These are phyloP conservation scores for Paramecium caudatum DNA, from an alignment of 73 alveolate species.

Conservation along the genomic window DNA sequence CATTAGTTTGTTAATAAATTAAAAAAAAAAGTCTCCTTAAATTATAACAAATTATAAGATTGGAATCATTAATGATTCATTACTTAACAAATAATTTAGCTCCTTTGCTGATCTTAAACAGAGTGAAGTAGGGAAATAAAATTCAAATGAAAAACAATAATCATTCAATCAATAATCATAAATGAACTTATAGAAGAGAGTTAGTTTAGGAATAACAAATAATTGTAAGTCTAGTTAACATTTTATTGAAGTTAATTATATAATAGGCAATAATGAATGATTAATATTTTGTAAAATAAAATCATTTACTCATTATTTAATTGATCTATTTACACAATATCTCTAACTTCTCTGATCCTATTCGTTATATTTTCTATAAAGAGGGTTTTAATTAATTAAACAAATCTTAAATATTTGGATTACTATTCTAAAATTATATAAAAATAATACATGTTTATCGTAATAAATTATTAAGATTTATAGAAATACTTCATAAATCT, in stretches of 20 bases:
- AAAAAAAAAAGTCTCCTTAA: neutral
- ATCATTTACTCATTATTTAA: neutral
- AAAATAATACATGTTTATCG: too few species aligned
- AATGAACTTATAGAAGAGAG: slow-evolving; percentile 1
- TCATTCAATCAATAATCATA: neutral
- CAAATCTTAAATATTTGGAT: neutral
- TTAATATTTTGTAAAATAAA: too few species aligned
- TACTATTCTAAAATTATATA: neutral
- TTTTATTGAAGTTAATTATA: slow-evolving; percentile 18
- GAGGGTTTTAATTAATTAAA: neutral
- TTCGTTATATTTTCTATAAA: too few species aligned
- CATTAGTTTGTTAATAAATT: neutral
- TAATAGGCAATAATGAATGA: too few species aligned
- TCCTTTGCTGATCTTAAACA: slow-evolving; percentile 33
- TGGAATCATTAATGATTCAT: neutral
- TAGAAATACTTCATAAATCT: neutral
- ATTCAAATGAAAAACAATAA: neutral
- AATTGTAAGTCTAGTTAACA: slow-evolving; percentile 24
- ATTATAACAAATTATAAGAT: slow-evolving; percentile 45
- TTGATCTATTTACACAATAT: too few species aligned
- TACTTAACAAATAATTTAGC: slow-evolving; percentile 7
- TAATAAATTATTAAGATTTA: neutral
- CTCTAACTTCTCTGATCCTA: too few species aligned
- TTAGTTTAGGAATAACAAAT: neutral
- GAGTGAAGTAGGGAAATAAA: neutral